Base-by-base conservation (phyloP, 1,284 basidiomycete species). In the Thelephora terrestris region DNA sequence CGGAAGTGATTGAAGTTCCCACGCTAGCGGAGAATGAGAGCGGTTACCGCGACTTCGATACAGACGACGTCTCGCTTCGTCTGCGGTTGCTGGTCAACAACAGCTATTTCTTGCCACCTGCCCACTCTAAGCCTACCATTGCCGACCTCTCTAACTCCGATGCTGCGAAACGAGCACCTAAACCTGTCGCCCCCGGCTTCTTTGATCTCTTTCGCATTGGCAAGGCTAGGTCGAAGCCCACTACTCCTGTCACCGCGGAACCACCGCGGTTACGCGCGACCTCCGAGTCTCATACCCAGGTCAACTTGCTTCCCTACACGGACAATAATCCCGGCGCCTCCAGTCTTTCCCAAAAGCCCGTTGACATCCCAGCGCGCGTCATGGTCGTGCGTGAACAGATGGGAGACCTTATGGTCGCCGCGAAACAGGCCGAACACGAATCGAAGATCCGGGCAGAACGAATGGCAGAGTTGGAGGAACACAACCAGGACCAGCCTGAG, bases 61-160 rank as follows among this genome's bases (percentile, higher is more conserved):
- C 75, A 17, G 87, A 90, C 62, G 86, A 90, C 58, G 85, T 90
- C 32, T 80, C 85, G 21, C 85, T 87, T 65, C 81, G 86, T 23
- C 75, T 90, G 17, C 79, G 79, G 39, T 71, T 90, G 45, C 75
- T 90, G 39, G 79, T 90, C 48, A 85, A 82, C 61, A 90, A 90
- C 66, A 87, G 73, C 58, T 90, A 90, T 60, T 90, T 85, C 59
- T 76, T 90, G 36, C 86, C 86, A 5, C 87, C 86, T 10, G 86
- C 87, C 0, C 86, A 90, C 58, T 72, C 79, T 36, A 90, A 90
- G 58, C 86, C 86, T 3, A 76, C 74, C 7, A 25, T 25, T 20
- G 39, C 75, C 77, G 2, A 70, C 77, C 37, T 76, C 79, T 46
- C 75, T 85, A 51, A 71, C 75, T 12, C 61, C 70, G 63, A 61